Evolutionary conservation across 805 yeast genomes (phyloP).

Genomic region (Candida michaelii): DNA sequence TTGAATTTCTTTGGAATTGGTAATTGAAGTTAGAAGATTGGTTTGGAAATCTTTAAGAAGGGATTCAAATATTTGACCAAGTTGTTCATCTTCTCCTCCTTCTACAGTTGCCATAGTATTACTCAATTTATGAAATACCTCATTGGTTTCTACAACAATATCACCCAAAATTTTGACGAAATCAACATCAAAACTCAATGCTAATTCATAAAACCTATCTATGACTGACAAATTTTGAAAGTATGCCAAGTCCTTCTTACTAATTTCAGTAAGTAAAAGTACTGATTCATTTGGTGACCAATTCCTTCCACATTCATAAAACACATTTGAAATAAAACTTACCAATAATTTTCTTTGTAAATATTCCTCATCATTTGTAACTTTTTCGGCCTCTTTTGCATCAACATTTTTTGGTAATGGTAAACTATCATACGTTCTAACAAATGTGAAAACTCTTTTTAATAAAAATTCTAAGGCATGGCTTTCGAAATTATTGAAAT

Average conservation of each 20-base stretch:
- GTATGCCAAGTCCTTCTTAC: conserved; percentile 14
- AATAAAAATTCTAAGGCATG: conserved; percentile 25
- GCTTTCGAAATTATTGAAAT: conserved; percentile 20
- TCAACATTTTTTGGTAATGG: conserved; percentile 43
- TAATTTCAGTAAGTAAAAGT: conserved; percentile 16
- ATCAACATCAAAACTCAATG: conserved; percentile 67
- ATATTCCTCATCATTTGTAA: conserved; percentile 55
- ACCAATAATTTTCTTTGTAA: conserved; percentile 67
- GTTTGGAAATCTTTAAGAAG: conserved; percentile 44
- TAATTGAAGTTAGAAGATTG: conserved; percentile 25
- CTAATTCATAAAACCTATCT: conserved; percentile 38
- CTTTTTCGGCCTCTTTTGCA: conserved; percentile 36
- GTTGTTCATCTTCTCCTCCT: conserved; percentile 21
- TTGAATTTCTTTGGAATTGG: conserved; percentile 25
- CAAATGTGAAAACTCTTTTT: conserved; percentile 64
- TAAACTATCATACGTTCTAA: conserved; percentile 44
- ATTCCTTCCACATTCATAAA: conserved; percentile 33
- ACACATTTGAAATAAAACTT: conserved; percentile 55
- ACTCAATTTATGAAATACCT: conserved; percentile 35
- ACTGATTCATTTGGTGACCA: conserved; percentile 12
- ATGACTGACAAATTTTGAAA: conserved; percentile 13
- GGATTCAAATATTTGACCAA: conserved; percentile 40
- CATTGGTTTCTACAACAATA: conserved; percentile 36
- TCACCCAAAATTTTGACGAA: conserved; percentile 40
- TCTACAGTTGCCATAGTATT: no score